A percentile compares a stretch with the other conserved stretches of the same genome.
These are phyloP conservation scores for Tylopilus rubrobrunneus DNA, from an alignment of 768 basidiomycete genomes.

Conservation along the genomic window DNA sequence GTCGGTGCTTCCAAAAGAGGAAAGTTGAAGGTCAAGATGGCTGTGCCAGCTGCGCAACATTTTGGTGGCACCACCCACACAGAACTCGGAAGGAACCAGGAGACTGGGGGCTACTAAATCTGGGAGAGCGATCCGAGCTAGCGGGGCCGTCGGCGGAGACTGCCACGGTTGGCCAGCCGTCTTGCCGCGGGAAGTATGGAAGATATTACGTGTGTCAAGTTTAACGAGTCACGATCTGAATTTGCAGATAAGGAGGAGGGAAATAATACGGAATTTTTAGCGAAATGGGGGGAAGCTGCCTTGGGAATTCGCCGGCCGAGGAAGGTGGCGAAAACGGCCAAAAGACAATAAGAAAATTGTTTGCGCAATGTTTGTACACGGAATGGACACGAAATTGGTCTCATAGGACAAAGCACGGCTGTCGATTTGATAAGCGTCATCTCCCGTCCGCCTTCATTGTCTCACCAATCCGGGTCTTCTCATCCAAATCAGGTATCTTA, in stretches of 20 bases:
- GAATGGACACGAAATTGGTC: conserved; percentile 40
- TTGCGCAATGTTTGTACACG: conserved; percentile 38
- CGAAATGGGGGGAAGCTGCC: conserved; percentile 21
- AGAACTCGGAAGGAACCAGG: conserved; percentile 17
- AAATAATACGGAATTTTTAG: conserved; percentile 34
- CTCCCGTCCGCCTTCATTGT: conserved; percentile 30
- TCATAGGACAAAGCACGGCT: conserved; percentile 28
- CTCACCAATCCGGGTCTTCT: conserved; percentile 27
- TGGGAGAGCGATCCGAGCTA: conserved; percentile 9
- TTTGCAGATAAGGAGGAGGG: conserved; percentile 30
- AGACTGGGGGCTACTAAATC: neutral
- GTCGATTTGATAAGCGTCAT: conserved; percentile 31
- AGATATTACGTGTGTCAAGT: conserved; percentile 28
- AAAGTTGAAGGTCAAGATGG: conserved; percentile 22
- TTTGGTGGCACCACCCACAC: neutral
- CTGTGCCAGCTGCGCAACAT: conserved; percentile 7
- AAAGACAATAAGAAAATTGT: conserved; percentile 46
- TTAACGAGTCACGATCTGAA: conserved; percentile 31
- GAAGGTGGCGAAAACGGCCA: conserved; percentile 24
- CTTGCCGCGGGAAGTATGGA: conserved; percentile 34
- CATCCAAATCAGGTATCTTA: conserved; percentile 17
- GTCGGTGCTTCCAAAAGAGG: conserved; percentile 22
- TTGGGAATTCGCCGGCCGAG: conserved; percentile 37
- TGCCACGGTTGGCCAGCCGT: conserved; percentile 1
- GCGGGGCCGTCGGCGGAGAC: conserved; percentile 33